phyloP scores from a whole-genome alignment of 2,329 filamentous ascomycete species.

The Coleophoma crateriformis region DNA sequence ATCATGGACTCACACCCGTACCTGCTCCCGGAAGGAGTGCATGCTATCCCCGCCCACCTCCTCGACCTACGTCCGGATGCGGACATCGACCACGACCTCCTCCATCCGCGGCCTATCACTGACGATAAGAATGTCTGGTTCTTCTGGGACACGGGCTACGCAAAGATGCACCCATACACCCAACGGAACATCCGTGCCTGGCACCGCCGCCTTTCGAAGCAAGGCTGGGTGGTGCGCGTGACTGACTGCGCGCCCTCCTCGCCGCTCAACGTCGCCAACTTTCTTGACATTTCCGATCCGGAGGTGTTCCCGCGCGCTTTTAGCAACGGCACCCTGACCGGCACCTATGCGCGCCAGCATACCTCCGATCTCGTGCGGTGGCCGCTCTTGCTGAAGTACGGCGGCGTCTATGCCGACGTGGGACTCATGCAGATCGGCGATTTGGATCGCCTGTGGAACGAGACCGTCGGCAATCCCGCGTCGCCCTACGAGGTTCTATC shows the following conservation, averaged over 20 bases:
- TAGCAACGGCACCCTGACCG: constrained; percentile 39
- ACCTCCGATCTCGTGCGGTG: constrained; percentile 52
- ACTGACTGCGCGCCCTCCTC: constrained; percentile 39
- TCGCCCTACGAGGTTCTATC: constrained; percentile 43
- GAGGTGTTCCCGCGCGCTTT: constrained; percentile 44
- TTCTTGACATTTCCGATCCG: constrained; percentile 38
- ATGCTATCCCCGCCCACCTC: constrained; percentile 31
- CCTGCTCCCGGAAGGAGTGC: constrained; percentile 32
- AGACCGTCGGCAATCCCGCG: constrained; percentile 37
- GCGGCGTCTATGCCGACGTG: constrained; percentile 53
- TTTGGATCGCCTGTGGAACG: constrained; percentile 45
- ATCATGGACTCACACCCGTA: constrained; percentile 22
- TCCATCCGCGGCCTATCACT: constrained; percentile 31
- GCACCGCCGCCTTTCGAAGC: constrained; percentile 43
- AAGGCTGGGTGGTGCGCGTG: constrained; percentile 48
- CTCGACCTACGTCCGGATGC: constrained; percentile 41
- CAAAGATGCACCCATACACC: constrained; percentile 43
- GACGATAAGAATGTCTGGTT: constrained; percentile 51
- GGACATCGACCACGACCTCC: constrained; percentile 37
- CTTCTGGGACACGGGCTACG: constrained; percentile 49
- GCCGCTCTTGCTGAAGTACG: constrained; percentile 49
- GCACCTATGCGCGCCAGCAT: constrained; percentile 46
- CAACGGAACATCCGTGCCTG: constrained; percentile 47
- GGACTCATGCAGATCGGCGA: constrained; percentile 53
- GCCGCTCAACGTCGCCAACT: constrained; percentile 41